phyloP scores from a whole-genome alignment of 140 eudicot genomes.

The Erigeron philadelphicus region DNA sequence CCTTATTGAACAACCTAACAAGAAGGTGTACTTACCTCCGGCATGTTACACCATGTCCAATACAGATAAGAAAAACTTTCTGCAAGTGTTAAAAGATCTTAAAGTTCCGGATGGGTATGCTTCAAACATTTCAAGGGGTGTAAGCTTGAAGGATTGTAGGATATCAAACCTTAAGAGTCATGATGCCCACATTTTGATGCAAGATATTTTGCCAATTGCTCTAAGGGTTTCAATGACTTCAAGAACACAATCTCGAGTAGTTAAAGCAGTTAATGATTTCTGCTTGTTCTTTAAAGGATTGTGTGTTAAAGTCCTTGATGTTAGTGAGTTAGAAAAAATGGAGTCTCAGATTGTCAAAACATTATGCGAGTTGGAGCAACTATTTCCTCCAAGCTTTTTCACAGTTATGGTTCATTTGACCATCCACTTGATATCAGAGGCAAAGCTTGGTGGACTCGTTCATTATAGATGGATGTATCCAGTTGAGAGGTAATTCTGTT shows the following conservation, averaged over 20 bases:
- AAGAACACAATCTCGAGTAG: too few relatives aligned
- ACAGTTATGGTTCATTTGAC: conserved; percentile 6
- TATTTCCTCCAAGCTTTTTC: conserved; percentile 12
- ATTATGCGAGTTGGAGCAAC: not conserved
- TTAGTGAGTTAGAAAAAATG: not conserved
- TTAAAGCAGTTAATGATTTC: too few relatives aligned
- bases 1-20: not conserved
- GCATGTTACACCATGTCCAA: not conserved
- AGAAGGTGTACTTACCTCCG: not conserved
- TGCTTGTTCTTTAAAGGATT: too few relatives aligned
- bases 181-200: not conserved
- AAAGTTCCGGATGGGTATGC: conserved; percentile 20
- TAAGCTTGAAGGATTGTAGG: conserved; percentile 1
- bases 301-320: too few relatives aligned
- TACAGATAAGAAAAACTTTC: not conserved
- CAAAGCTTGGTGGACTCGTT: conserved; percentile 9
- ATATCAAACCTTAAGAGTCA: conserved; percentile 3
- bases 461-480: conserved; percentile 7
- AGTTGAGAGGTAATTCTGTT: too few relatives aligned
- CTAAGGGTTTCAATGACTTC: too few relatives aligned
- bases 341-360: not conserved
- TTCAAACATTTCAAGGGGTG: conserved; percentile 13
- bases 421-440: conserved; percentile 5
- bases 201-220: too few relatives aligned
- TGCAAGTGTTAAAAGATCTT: not conserved